Evolutionary conservation across 139 green algal genomes (phyloP), one percentile per base, ranked within the genome.

Genomic region (Dunaliella primolecta): DNA sequence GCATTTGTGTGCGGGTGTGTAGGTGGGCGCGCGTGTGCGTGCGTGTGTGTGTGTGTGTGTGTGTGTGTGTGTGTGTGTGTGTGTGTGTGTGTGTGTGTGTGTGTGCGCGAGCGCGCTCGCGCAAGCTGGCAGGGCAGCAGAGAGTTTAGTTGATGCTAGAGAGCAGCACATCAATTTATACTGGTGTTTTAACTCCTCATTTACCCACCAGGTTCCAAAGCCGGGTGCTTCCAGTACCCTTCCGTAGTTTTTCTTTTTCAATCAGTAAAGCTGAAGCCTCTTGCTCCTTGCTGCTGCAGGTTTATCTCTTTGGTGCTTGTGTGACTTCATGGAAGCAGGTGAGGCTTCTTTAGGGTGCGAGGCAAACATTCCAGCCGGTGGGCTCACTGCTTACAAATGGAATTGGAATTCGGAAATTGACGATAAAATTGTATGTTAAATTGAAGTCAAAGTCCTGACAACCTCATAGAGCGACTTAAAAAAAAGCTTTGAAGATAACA

Each of bases 231-330:
- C n/a, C n/a, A n/a, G n/a, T n/a, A n/a, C n/a, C n/a, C n/a, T n/a
- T n/a, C n/a, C n/a, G 30, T 78, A 32, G 29, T 37, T 20, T 64
- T 46, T 76, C 15, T 23, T 76, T 56, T 81, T 3, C 57, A 24
- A 46, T 78, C 75, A 82, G 29, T 57, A 31, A 34, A 38, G 20
- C 3, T 36, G 34, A 79, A 24, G 33, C 7, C 15, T 38, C 33
- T 36, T 38, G 24, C 78, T 87, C 2, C 64, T 0, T 76, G 15
- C n/a, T 27, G 1, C 0, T 29, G 33, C 87, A 98, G 92, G 87
- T 98, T 32, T 96, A 97, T 86, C 89, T 99, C 38, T 97, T 94
- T 88, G 97, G 97, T 34, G 97, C 89, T 2, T 93, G 89, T 82
- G 92, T 98, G 24, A 96, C 90, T 2, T 97, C 92, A 20, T 99